A percentile compares a stretch with the other conserved stretches of the same genome.
Evolutionary conservation across 352 stramenopile genomes (phyloP).

Genomic region (Globisporangium echinulatum): DNA sequence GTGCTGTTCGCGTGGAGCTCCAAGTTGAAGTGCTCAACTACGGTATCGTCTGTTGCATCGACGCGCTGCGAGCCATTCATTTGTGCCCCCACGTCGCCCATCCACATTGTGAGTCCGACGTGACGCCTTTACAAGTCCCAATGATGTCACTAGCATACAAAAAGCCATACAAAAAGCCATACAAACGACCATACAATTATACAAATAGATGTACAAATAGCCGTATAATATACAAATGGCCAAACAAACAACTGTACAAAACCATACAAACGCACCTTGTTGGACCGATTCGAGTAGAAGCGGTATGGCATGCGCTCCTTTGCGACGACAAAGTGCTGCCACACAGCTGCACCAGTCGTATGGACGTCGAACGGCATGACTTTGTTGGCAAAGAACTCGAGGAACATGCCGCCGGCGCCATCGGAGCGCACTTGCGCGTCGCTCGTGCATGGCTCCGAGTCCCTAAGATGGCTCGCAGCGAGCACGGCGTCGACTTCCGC

Average conservation of each 20-base stretch:
- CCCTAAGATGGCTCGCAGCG: constrained; percentile 17
- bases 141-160: no score
- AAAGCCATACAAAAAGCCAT: no score
- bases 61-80: constrained; percentile 10
- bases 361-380: constrained; percentile 32
- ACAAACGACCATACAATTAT: neutral
- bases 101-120: no score
- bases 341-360: constrained; percentile 26
- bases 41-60: constrained; percentile 38
- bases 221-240: no score
- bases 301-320: constrained; percentile 34
- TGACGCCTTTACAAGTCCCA: no score
- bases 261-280: constrained; percentile 15
- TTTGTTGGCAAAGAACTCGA: constrained; percentile 47
- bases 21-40: constrained; percentile 53
- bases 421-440: constrained; percentile 34
- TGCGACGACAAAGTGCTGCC: constrained; percentile 36
- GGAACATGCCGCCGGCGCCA: constrained; percentile 20
- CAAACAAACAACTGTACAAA: no score
- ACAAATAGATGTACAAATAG: neutral
- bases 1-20: constrained; percentile 48
- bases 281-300: constrained; percentile 28
- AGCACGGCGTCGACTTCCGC: constrained; percentile 32
- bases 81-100: no score
- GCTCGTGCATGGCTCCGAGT: constrained; percentile 23